Evolutionary conservation across 257 asterid genomes (phyloP).

Genomic region (Rehmannia glutinosa): DNA sequence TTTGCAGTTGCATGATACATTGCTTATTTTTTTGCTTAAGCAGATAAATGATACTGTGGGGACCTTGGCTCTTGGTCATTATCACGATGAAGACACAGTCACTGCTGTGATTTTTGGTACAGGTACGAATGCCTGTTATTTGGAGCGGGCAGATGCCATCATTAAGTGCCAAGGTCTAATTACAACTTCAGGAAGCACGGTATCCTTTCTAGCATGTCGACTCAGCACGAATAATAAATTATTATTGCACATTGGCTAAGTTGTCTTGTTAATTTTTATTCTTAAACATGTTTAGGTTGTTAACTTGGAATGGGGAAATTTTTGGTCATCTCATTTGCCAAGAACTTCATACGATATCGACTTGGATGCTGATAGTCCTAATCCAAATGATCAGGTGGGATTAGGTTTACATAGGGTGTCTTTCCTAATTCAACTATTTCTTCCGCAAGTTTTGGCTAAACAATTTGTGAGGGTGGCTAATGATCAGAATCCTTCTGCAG

Average conservation of each 20-base stretch:
- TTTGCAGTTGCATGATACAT: not conserved
- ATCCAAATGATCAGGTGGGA: constrained; percentile 77
- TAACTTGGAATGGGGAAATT: constrained; percentile 96
- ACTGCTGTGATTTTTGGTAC: constrained; percentile 87
- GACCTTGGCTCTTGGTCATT: constrained; percentile 78
- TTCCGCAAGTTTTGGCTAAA: too few relatives aligned
- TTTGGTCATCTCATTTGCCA: constrained; percentile 92
- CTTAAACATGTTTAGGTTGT: constrained; percentile 53
- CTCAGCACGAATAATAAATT: not conserved
- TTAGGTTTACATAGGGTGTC: not conserved
- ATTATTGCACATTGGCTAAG: not conserved
- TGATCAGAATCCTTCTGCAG: constrained; percentile 36
- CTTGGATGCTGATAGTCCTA: constrained; percentile 76
- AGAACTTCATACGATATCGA: constrained; percentile 69
- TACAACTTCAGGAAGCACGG: constrained; percentile 71
- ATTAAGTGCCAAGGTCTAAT: constrained; percentile 81
- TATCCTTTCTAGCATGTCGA: constrained; percentile 23
- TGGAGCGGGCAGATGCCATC: constrained; percentile 85
- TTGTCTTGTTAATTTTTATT: not conserved
- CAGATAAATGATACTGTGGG: constrained; percentile 90
- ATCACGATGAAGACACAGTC: constrained; percentile 76
- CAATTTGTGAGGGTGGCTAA: too few relatives aligned
- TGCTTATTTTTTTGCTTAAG: constrained; percentile 4
- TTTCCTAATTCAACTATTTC: not conserved
- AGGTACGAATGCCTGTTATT: constrained; percentile 92